Evolutionary conservation across 2,329 filamentous ascomycete genomes (phyloP).

Genomic region (Anisogramma anomala): DNA sequence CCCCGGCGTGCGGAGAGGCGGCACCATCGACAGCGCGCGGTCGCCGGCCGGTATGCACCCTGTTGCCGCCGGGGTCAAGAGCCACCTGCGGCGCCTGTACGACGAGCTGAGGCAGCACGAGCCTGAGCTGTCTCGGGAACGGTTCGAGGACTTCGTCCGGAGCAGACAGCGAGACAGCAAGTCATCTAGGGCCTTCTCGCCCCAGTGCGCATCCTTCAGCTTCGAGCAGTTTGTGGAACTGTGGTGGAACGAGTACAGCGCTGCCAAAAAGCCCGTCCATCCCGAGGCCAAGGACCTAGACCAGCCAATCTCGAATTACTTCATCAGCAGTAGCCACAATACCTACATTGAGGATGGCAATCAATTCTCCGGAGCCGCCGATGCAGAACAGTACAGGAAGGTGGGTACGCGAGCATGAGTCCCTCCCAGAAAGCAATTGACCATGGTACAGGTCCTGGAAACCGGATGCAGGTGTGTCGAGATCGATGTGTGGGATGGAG

Average conservation of each 20-base stretch:
- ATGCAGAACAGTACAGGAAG: constrained; percentile 64
- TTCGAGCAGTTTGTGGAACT: constrained; percentile 38
- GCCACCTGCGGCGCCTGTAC: constrained; percentile 7
- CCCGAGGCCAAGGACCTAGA: constrained; percentile 42
- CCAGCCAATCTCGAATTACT: constrained; percentile 74
- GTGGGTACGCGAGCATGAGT: not conserved
- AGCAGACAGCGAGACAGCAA: constrained; percentile 1
- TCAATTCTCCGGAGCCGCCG: constrained; percentile 67
- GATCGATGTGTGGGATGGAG: constrained; percentile 87
- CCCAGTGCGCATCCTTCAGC: constrained; percentile 29
- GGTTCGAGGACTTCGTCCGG: constrained; percentile 3
- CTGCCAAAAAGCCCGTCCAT: constrained; percentile 31
- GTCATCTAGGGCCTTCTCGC: constrained; percentile 17
- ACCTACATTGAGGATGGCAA: constrained; percentile 78
- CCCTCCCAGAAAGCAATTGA: constrained; percentile 25
- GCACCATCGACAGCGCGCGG: not conserved
- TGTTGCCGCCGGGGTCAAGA: not conserved
- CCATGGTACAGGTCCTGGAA: constrained; percentile 31
- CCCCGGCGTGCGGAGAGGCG: not conserved
- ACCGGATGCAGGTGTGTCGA: constrained; percentile 82
- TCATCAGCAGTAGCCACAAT: constrained; percentile 89
- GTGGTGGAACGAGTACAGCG: constrained; percentile 32
- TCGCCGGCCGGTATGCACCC: constrained; percentile 1
- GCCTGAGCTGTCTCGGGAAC: constrained; percentile 1
- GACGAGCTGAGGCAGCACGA: constrained; percentile 5